phyloP scores from a whole-genome alignment of 2,329 filamentous ascomycete species.

The Venturia pyrina region DNA sequence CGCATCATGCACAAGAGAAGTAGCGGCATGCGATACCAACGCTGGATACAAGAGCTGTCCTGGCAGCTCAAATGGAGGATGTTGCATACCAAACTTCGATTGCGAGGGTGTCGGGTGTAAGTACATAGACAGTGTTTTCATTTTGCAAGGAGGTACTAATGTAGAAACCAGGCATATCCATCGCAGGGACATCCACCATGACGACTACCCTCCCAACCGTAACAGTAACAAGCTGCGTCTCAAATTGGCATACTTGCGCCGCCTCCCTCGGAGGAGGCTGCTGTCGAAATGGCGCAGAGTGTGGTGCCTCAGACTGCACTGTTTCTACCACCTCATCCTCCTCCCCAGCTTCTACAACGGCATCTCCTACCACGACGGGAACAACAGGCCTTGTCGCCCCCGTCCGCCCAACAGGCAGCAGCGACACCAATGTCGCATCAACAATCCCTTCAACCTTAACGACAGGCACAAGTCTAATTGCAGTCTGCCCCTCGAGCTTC shows the following conservation, averaged over 20 bases:
- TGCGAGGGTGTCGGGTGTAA: conserved; percentile 64
- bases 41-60: conserved; percentile 55
- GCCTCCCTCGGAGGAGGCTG: conserved; percentile 38
- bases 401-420: conserved; percentile 31
- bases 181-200: conserved; percentile 15
- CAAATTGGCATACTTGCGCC: conserved; percentile 36
- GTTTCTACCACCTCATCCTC: neutral
- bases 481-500: conserved; percentile 73
- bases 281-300: conserved; percentile 30
- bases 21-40: conserved; percentile 48
- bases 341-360: conserved; percentile 13
- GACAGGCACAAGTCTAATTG: conserved; percentile 15
- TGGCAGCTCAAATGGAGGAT: conserved; percentile 58
- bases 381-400: conserved; percentile 30
- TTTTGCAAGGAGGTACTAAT: neutral
- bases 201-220: conserved; percentile 19
- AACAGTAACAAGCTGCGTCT: conserved; percentile 28
- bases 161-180: neutral
- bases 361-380: conserved; percentile 21
- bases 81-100: conserved; percentile 61
- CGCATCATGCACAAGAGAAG: conserved; percentile 50
- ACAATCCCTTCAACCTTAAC: conserved; percentile 19
- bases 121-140: conserved; percentile 20
- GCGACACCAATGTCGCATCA: conserved; percentile 26
- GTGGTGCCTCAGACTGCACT: conserved; percentile 32